Conservation (phyloP, 495 filamentous ascomycete genomes). For the Penicillium odoratum region DNA sequence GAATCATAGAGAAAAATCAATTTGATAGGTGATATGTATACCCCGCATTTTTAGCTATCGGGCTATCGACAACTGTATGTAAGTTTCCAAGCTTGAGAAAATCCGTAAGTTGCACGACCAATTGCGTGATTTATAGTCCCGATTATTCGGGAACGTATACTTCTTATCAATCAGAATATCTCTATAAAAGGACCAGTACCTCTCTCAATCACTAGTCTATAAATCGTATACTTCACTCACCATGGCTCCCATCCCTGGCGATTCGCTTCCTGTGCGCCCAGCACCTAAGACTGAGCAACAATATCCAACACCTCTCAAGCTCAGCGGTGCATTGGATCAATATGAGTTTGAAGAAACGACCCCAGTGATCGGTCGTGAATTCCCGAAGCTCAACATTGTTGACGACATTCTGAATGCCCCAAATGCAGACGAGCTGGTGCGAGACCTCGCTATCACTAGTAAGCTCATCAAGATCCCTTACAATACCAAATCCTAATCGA, state of each 20-base stretch:
- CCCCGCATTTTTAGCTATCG: conserved; percentile 1
- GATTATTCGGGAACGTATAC: neutral
- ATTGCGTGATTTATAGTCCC: conserved; percentile 4
- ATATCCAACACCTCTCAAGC: conserved; percentile 32
- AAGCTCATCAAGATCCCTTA: neutral
- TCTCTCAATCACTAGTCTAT: neutral
- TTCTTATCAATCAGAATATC: neutral
- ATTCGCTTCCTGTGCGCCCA: conserved; percentile 15
- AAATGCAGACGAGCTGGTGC: conserved; percentile 22
- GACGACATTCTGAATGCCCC: conserved; percentile 22
- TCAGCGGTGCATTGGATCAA: conserved; percentile 52
- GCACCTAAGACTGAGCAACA: conserved; percentile 2
- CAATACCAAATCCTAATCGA: neutral
- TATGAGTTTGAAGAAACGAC: conserved; percentile 40
- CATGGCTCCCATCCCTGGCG: conserved; percentile 14
- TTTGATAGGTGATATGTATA: neutral
- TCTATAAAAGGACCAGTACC: neutral
- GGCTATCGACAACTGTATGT: neutral
- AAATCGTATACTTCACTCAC: neutral
- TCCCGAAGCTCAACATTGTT: conserved; percentile 21
- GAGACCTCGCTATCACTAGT: conserved; percentile 27
- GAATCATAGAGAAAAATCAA: neutral
- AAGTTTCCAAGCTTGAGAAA: neutral
- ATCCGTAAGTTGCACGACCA: neutral
- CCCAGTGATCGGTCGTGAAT: conserved; percentile 28